Conservation (phyloP, 306 rosid species). For the Pueraria montana region DNA sequence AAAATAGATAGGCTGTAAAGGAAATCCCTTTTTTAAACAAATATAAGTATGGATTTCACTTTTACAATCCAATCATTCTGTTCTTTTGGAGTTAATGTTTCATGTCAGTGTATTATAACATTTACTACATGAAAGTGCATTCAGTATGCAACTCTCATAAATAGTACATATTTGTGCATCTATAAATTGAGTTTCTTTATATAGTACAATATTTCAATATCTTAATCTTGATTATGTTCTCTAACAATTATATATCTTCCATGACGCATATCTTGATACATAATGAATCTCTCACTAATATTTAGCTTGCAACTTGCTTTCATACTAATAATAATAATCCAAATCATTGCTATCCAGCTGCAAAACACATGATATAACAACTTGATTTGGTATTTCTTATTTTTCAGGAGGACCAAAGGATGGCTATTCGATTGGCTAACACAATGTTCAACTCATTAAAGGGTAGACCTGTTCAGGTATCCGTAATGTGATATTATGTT, state of each 20-base stretch:
- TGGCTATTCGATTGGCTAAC: slow-evolving; percentile 84
- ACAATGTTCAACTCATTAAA: slow-evolving; percentile 95
- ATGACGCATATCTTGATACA: not conserved
- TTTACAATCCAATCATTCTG: not conserved
- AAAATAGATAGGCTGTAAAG: not conserved
- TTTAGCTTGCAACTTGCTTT: not conserved
- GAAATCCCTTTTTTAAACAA: not conserved
- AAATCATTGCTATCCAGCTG: not conserved
- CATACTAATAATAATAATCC: not conserved
- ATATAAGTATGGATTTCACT: not conserved
- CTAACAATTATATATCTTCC: not conserved
- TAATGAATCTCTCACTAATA: not conserved
- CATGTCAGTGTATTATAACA: not conserved
- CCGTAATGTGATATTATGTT: slow-evolving; percentile 47
- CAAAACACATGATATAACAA: slow-evolving; percentile 22
- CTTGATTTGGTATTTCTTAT: slow-evolving; percentile 40
- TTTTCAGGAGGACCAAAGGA: slow-evolving; percentile 89
- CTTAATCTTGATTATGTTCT: not conserved
- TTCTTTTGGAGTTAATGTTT: not conserved
- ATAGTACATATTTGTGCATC: not conserved
- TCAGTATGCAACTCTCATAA: not conserved
- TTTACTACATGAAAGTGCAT: no score
- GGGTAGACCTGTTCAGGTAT: slow-evolving; percentile 99
- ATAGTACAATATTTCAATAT: not conserved
- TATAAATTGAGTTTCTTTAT: not conserved